Base-by-base conservation (phyloP, 2,329 filamentous ascomycete genomes). In the Lachnellula cervina region DNA sequence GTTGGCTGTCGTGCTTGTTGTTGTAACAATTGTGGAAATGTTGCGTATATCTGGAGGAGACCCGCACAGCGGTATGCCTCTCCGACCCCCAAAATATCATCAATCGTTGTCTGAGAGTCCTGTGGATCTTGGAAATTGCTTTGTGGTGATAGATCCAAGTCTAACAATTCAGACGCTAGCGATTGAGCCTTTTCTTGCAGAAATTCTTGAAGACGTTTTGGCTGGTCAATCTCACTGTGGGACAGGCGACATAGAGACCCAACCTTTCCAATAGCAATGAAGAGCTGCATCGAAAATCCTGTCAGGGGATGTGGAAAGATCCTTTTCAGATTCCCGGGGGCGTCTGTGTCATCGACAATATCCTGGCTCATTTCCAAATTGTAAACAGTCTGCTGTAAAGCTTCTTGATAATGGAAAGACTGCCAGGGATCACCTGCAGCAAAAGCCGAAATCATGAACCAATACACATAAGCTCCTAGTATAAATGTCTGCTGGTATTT, bases 401-500 rank as follows among this genome's bases (percentile, higher is more conserved):
- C 17, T 19, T 57, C 51, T 38, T 54, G 50, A 23, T 54, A 57
- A 9, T 57, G 25, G 21, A 53, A 53, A 21, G 50, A 54, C 19
- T 17, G 19, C 23, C 17, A 21, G 4, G 55, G 44, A 40, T 57
- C 46, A 34, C 55, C 55, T 6, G 45, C 46, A 6, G 49, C 51
- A 42, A 57, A 57, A 45, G 55, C 44, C 3, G 51, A 53, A 7
- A 53, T 57, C 46, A 50, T 53, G 8, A 57, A 50, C 51, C 55
- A 57, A 42, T 57, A 57, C 4, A 57, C 51, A 40, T 49, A 57
- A 19, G 55, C 50, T 9, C 55, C 55, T 14, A 57, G 13, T 11
- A 57, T 57, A 13, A 54, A 57, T 13, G 51, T 57, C n/a, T 57
- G 46, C 38, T 57, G 55, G 37, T 57, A 57, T 19, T 54, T 44